Conservation (phyloP, 2,329 filamentous ascomycete species). For the Trichoderma citrinoviride region DNA sequence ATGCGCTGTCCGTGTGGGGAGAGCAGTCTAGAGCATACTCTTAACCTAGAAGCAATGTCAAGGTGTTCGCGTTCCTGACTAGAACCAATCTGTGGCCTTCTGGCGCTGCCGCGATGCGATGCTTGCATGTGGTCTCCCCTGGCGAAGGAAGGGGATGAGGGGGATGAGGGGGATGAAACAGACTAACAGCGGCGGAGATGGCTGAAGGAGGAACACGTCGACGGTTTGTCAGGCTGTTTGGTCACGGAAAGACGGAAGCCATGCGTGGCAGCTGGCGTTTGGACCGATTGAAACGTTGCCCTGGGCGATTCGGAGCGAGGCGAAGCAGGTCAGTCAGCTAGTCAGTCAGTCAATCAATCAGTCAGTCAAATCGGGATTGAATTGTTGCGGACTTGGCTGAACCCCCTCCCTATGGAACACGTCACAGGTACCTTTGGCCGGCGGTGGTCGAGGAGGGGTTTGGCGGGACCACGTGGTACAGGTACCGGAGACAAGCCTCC, state of each 20-base stretch:
- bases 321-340: slow-evolving; percentile 2
- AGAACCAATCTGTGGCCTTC: slow-evolving; percentile 12
- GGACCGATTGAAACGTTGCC: slow-evolving; percentile 13
- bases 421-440: slow-evolving; percentile 18
- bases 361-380: too few species aligned
- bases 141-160: neutral
- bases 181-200: neutral
- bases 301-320: slow-evolving; percentile 18
- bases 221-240: neutral
- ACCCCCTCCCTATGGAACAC: slow-evolving; percentile 14
- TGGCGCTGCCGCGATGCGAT: neutral
- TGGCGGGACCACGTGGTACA: slow-evolving; percentile 6
- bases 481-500: neutral
- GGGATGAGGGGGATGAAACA: neutral
- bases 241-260: neutral
- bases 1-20: slow-evolving; percentile 17
- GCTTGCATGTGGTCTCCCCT: neutral
- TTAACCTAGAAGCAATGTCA: slow-evolving; percentile 16
- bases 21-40: slow-evolving; percentile 7
- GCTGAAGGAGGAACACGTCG: neutral
- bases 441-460: neutral
- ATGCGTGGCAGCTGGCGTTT: slow-evolving; percentile 16
- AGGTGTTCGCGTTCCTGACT: slow-evolving; percentile 11
- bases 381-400: slow-evolving; percentile 6
- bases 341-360: too few species aligned